Evolutionary conservation across 2,329 filamentous ascomycete genomes (phyloP).

Genomic region (Albophoma yamanashiensis): DNA sequence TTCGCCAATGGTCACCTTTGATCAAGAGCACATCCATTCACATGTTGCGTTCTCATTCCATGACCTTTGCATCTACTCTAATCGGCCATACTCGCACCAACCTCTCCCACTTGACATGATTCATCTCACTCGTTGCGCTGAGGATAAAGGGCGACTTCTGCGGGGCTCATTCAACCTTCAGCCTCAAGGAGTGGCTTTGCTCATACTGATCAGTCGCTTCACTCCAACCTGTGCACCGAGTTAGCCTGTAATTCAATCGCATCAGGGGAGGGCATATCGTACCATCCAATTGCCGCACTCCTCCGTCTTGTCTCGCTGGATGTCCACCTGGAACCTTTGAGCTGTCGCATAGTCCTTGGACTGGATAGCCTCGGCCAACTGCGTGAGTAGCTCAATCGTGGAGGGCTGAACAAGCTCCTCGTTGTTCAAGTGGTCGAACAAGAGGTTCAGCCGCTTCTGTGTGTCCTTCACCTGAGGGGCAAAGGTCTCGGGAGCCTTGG

Average conservation of each 20-base stretch:
- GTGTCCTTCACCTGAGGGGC: constrained; percentile 86
- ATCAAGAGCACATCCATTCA: not conserved
- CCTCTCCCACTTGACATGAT: not conserved
- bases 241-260: constrained; percentile 24
- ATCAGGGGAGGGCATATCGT: constrained; percentile 21
- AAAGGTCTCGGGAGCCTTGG: constrained; percentile 77
- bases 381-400: constrained; percentile 57
- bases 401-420: constrained; percentile 77
- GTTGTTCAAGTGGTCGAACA: constrained; percentile 98
- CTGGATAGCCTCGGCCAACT: constrained; percentile 56
- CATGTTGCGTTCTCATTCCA: not conserved
- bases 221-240: constrained; percentile 50
- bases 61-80: not conserved
- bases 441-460: constrained; percentile 79
- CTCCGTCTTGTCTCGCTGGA: constrained; percentile 65
- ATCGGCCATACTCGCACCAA: not conserved
- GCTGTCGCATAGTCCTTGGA: constrained; percentile 59
- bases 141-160: not conserved
- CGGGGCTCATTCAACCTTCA: not conserved
- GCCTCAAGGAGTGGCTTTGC: constrained; percentile 54
- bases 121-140: not conserved
- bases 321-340: constrained; percentile 59
- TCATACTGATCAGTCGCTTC: constrained; percentile 70
- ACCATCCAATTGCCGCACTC: constrained; percentile 87
- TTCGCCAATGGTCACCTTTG: not conserved